These are phyloP conservation scores for Neurospora crassa DNA, from an alignment of 2,329 filamentous ascomycete genomes.

Conservation along the genomic window DNA sequence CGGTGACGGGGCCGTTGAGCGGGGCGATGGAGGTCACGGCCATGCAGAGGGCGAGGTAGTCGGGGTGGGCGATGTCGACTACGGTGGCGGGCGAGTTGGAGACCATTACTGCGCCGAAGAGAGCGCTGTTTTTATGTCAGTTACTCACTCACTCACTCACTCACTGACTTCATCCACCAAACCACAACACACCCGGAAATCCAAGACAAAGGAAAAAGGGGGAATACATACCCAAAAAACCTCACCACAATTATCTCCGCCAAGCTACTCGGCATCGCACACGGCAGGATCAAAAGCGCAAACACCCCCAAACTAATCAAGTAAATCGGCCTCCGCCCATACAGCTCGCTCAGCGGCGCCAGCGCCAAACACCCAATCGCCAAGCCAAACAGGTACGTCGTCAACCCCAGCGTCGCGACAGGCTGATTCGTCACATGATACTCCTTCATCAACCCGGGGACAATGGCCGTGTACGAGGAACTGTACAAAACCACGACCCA, in stretches of 20 bases:
- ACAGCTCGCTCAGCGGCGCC: constrained; percentile 61
- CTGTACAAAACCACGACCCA: constrained; percentile 54
- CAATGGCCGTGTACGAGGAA: constrained; percentile 60
- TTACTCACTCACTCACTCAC: not conserved
- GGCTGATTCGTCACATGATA: constrained; percentile 45
- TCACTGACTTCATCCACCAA: not conserved
- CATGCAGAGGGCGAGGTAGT: constrained; percentile 73
- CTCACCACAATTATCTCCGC: constrained; percentile 54
- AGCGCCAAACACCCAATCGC: constrained; percentile 61
- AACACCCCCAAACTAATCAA: constrained; percentile 53
- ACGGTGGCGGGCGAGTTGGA: constrained; percentile 76
- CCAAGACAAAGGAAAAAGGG: constrained; percentile 1
- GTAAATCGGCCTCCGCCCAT: constrained; percentile 56
- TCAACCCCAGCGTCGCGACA: constrained; percentile 60
- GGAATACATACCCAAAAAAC: constrained; percentile 48
- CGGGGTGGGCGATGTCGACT: constrained; percentile 71
- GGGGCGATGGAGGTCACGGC: constrained; percentile 77
- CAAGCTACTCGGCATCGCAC: constrained; percentile 55
- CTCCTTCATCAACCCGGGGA: constrained; percentile 55
- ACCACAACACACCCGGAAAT: constrained; percentile 3
- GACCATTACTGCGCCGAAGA: constrained; percentile 59
- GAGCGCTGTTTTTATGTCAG: constrained; percentile 9
- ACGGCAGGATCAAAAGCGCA: constrained; percentile 58
- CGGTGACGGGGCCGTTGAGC: constrained; percentile 58
- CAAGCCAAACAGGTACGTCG: constrained; percentile 63